These are phyloP conservation scores for Heritiera fomes DNA, from an alignment of 345 rosid genomes.

Conservation along the genomic window DNA sequence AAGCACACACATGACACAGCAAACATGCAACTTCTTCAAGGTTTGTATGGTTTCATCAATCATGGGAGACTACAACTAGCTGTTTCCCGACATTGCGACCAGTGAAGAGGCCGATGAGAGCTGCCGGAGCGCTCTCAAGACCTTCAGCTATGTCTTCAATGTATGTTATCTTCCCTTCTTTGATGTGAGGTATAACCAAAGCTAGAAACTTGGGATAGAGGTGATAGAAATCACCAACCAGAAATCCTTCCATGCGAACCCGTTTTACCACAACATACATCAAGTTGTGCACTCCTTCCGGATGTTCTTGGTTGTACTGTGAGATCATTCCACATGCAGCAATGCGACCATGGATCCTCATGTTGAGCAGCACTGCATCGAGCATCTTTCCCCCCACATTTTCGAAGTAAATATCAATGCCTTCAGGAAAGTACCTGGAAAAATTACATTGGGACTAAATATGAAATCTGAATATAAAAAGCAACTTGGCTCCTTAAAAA, in stretches of 20 bases:
- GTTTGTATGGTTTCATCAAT: conserved; percentile 24
- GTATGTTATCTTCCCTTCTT: conserved; percentile 48
- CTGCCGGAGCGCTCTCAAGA: conserved; percentile 52
- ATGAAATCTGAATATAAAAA: too few species aligned
- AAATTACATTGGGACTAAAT: neutral
- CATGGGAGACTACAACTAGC: conserved; percentile 36
- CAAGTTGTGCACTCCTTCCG: conserved; percentile 44
- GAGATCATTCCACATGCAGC: conserved; percentile 62
- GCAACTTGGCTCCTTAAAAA: too few species aligned
- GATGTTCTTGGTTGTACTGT: conserved; percentile 42
- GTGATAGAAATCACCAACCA: conserved; percentile 30
- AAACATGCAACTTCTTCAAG: neutral
- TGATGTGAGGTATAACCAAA: conserved; percentile 40
- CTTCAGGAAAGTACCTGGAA: conserved; percentile 35
- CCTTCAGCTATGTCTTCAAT: conserved; percentile 54
- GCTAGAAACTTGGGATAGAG: conserved; percentile 43
- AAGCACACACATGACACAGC: neutral
- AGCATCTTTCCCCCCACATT: neutral
- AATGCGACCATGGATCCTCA: conserved; percentile 32
- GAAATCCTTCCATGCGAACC: conserved; percentile 46
- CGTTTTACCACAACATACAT: conserved; percentile 25
- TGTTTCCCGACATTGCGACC: conserved; percentile 59
- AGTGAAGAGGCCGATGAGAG: conserved; percentile 46
- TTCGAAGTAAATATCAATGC: conserved; percentile 17
- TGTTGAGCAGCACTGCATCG: neutral